Evolutionary conservation across 2,329 filamentous ascomycete species (phyloP).

Genomic region (Trichophyton simii): DNA sequence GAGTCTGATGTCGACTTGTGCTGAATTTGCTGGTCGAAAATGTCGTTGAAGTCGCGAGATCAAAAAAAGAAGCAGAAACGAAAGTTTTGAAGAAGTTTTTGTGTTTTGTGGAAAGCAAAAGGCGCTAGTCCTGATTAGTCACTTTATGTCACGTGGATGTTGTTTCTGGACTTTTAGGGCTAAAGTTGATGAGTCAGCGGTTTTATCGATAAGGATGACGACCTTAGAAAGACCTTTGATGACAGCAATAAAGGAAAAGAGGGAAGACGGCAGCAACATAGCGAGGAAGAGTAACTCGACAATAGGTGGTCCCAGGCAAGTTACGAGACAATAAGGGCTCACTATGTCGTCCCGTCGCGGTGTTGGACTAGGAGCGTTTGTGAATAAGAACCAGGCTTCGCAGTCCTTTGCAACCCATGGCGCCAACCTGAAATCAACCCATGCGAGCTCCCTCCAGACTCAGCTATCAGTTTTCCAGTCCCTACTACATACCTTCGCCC

Average conservation of each 20-base stretch:
- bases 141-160: not conserved
- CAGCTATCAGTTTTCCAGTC: constrained; percentile 95
- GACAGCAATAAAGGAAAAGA: no score
- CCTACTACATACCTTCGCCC: constrained; percentile 83
- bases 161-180: not conserved
- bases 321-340: not conserved
- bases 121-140: not conserved
- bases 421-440: constrained; percentile 67
- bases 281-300: not conserved
- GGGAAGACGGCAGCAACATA: not conserved
- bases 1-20: constrained; percentile 27
- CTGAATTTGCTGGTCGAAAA: not conserved
- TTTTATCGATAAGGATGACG: not conserved
- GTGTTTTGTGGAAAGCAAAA: constrained; percentile 1
- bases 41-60: not conserved
- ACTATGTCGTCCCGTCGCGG: constrained; percentile 43
- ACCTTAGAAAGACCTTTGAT: not conserved
- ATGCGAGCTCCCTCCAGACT: constrained; percentile 75
- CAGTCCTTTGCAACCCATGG: constrained; percentile 88
- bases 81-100: constrained; percentile 13
- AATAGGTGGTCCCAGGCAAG: not conserved
- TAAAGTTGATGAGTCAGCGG: not conserved
- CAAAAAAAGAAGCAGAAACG: constrained; percentile 16
- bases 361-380: constrained; percentile 82
- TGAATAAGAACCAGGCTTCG: constrained; percentile 68